Evolutionary conservation across 495 filamentous ascomycete species (phyloP).

Genomic region (Penicillium pancosmium): DNA sequence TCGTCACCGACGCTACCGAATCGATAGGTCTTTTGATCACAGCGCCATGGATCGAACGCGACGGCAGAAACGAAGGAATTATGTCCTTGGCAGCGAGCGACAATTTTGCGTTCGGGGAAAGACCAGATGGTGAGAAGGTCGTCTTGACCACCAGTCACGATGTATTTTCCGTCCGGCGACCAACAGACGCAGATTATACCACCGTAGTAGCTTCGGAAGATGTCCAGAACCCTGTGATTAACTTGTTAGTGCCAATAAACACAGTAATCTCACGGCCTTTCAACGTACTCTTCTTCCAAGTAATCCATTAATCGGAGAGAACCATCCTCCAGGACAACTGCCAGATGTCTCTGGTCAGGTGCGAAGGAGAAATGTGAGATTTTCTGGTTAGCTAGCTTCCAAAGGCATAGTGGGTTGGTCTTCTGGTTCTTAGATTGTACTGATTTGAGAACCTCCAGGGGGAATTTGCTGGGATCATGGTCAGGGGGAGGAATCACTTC

Average conservation of each 20-base stretch:
- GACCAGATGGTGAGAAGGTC: constrained; percentile 95
- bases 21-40: constrained; percentile 90
- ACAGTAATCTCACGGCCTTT: background rate
- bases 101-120: constrained; percentile 76
- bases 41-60: constrained; percentile 94
- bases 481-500: constrained; percentile 54
- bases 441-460: constrained; percentile 74
- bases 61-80: constrained; percentile 94
- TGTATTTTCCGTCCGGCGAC: constrained; percentile 96
- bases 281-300: constrained; percentile 79
- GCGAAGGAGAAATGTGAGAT: constrained; percentile 91
- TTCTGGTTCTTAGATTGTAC: constrained; percentile 93
- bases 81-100: constrained; percentile 92
- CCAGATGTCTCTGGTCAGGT: constrained; percentile 82
- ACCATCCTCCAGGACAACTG: constrained; percentile 90
- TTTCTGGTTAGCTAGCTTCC: constrained; percentile 86
- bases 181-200: constrained; percentile 91
- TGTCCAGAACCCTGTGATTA: constrained; percentile 67
- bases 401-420: constrained; percentile 84
- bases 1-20: constrained; percentile 97
- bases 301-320: constrained; percentile 89
- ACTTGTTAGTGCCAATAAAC: constrained; percentile 14
- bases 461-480: constrained; percentile 41
- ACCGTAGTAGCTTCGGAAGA: constrained; percentile 91
- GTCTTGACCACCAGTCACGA: constrained; percentile 93